phyloP scores from a whole-genome alignment of 352 stramenopile species.

The Globisporangium viniferum region DNA sequence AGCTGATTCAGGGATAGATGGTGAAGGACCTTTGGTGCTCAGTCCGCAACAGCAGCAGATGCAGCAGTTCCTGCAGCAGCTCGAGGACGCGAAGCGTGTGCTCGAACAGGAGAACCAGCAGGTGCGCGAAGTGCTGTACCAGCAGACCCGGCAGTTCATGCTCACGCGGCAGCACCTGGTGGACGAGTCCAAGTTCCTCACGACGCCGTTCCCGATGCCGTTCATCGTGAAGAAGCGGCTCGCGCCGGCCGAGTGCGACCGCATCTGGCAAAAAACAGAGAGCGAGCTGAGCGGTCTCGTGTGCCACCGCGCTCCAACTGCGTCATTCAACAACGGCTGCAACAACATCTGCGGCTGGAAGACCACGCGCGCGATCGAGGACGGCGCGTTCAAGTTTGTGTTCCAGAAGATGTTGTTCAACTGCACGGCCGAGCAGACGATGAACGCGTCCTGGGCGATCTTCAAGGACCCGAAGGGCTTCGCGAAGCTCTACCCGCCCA shows the following conservation, averaged over 20 bases:
- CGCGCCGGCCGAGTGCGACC: conserved; percentile 10
- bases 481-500: conserved; percentile 15
- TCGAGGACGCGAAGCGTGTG: conserved; percentile 5
- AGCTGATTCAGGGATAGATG: background rate
- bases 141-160: conserved; percentile 17
- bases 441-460: conserved; percentile 12
- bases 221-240: conserved; percentile 18
- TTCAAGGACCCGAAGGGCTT: conserved; percentile 15
- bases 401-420: conserved; percentile 16
- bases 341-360: conserved; percentile 16
- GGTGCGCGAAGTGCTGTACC: conserved; percentile 5
- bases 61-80: conserved; percentile 7
- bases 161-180: conserved; percentile 10
- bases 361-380: conserved; percentile 12
- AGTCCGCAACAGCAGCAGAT: conserved; percentile 3
- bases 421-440: background rate
- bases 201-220: conserved; percentile 10
- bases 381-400: conserved; percentile 20
- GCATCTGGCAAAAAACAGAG: conserved; percentile 16
- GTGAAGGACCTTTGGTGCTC: background rate
- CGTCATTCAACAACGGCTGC: background rate
- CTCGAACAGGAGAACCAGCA: conserved; percentile 14
- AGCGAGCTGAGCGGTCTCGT: conserved; percentile 9
- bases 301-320: background rate
- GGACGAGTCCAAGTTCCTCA: conserved; percentile 4